Evolutionary conservation across 1,139 yeast genomes (phyloP), one percentile per base, ranked within the genome.

Genomic region (Scheffersomyces cryptocercus): DNA sequence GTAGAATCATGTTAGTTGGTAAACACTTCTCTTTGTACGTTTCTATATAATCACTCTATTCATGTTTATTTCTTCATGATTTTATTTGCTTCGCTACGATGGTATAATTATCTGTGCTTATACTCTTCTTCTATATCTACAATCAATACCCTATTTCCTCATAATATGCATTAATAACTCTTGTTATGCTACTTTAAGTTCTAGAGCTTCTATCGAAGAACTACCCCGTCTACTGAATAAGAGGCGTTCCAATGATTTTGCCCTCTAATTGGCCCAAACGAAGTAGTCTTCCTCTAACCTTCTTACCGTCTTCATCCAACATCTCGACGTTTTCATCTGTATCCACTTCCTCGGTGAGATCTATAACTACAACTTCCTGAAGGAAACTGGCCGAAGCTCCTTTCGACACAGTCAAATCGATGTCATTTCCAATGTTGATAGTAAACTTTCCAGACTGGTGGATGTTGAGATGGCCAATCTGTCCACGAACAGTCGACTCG

Each of bases 381-480:
- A 86, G 65, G 54, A 88, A 85, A n/a, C 79, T 76, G 10, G 86
- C 68, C 10, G 82, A 78, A 2, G 86, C 82, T n/a, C 97, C 97
- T 56, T 80, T 77, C 5, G 84, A 73, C 9, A 89, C 82, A 48
- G 84, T 86, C 75, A 90, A 75, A 12, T 75, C 70, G 32, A 82
- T 78, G 42, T 67, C 70, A 44, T 84, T 79, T 8, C 96, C 97
- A 43, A 90, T 70, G 48, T 81, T 79, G 63, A 90, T 79, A 10
- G 93, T 75, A 33, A 89, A 67, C 58, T 79, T 86, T 5, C 97
- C 97, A 0, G 96, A 87, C 55, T 82, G 78, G 62, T 89, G 97
- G 41, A 87, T 73, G 47, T 91, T 79, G 34, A 90, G 58, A 28
- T 76, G 74, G 4, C 97, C 97, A 16, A 88, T 76, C 45, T 74